phyloP scores from a whole-genome alignment of 106 monocot genomes.

The Dendrobium catenatum region DNA sequence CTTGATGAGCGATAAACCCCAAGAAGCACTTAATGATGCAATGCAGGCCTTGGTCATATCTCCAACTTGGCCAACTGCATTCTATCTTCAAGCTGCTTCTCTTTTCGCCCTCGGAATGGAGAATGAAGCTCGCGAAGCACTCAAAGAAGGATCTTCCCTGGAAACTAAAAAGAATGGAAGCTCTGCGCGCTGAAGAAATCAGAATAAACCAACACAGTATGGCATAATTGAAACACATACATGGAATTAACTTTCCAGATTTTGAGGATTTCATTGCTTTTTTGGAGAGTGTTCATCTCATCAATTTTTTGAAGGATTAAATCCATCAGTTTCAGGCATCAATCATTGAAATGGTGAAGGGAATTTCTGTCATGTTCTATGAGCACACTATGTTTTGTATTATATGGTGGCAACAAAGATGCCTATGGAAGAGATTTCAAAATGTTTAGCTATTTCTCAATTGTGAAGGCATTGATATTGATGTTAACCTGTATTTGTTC shows the following conservation, averaged over 20 bases:
- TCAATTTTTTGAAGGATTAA: not conserved
- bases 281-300: not conserved
- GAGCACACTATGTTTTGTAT: not conserved
- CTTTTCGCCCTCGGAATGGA: conserved; percentile 70
- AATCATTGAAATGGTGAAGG: no score
- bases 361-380: not conserved
- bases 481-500: conserved; percentile 1
- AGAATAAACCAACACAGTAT: not conserved
- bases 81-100: conserved; percentile 85
- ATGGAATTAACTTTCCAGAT: not conserved
- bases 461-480: not conserved
- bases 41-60: conserved; percentile 84
- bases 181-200: not conserved
- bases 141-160: conserved; percentile 70
- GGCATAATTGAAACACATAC: not conserved
- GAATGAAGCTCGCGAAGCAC: conserved; percentile 70
- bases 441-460: not conserved
- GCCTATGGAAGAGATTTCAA: not conserved
- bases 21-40: conserved; percentile 88
- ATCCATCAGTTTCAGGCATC: not conserved
- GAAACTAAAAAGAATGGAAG: conserved; percentile 41
- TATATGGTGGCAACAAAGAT: conserved; percentile 3
- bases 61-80: conserved; percentile 84
- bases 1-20: conserved; percentile 76
- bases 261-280: not conserved